Evolutionary conservation across 495 filamentous ascomycete species (phyloP), one percentile per base, ranked within the genome.

Genomic region (Articulospora tetracladia): DNA sequence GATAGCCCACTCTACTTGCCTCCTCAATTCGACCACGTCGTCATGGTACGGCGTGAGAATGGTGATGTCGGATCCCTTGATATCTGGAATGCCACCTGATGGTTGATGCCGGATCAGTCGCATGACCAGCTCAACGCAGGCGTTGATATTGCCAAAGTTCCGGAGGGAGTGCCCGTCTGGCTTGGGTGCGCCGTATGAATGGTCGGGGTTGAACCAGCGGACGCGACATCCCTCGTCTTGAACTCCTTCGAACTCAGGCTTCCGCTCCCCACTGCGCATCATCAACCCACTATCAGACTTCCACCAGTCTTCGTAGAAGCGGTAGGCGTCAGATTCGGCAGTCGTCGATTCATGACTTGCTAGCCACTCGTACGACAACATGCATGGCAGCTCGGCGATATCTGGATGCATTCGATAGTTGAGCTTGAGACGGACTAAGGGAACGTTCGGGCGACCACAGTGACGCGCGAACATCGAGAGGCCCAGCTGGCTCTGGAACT

Each of bases 391-490:
- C 20, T 22, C 13, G 4, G 55, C 55, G 34, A 58, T 58, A 32
- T 58, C 55, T 58, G 55, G 55, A 58, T 58, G 39, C 55, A 58
- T 58, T 27, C 55, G 47, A 23, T 58, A 58, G 27, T 58, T 58
- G 41, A 49, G 15, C 39, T 58, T 58, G 19, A 58, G 55, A 15
- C 55, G 39, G 27, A 58, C 7, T 2, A 58, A 19, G 13, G 55
- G 46, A 26, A 58, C 24, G 27, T 49, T 58, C 19, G 30, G 28
- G 4, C 30, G 39, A 23, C 55, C 44, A 24, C 15, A 24, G 7
- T 4, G 12, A 7, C 41, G 55, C 46, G 49, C 41, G 27, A 28
- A 58, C 3, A 58, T 3, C 6, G 55, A 58, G 41, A 58, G 15
- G 19, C 46, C 41, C 2, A 48, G 25, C 25, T 49, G 39, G 7